Percentiles rank a stretch among this genome's conserved stretches.
Conservation (phyloP, 1,284 basidiomycete genomes). For the Xerocomus nothofagi region DNA sequence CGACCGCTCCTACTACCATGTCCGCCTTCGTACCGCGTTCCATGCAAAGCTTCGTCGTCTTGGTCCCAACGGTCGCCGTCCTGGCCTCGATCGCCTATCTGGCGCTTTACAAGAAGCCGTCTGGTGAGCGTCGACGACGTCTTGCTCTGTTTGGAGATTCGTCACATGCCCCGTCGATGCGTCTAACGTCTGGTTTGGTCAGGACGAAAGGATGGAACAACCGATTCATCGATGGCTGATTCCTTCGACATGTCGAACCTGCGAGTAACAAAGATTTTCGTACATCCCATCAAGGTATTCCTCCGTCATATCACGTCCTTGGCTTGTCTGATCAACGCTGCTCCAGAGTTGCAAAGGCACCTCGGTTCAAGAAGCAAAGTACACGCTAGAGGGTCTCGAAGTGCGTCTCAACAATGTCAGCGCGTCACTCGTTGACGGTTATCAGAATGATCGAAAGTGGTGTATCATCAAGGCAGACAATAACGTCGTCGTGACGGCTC, state of each 20-base stretch:
- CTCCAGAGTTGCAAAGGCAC: slow-evolving; percentile 62
- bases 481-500: slow-evolving; percentile 60
- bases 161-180: not conserved
- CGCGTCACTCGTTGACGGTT: not conserved
- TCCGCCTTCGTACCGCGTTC: not conserved
- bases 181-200: slow-evolving; percentile 18
- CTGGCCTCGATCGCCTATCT: slow-evolving; percentile 22
- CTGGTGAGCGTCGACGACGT: slow-evolving; percentile 12
- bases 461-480: slow-evolving; percentile 60
- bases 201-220: slow-evolving; percentile 3
- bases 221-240: slow-evolving; percentile 2
- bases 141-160: not conserved
- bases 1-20: no score
- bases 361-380: slow-evolving; percentile 54
- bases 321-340: slow-evolving; percentile 1
- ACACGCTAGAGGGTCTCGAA: slow-evolving; percentile 64
- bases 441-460: slow-evolving; percentile 68
- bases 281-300: slow-evolving; percentile 68
- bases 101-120: slow-evolving; percentile 6
- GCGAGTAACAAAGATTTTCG: slow-evolving; percentile 56
- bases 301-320: slow-evolving; percentile 1
- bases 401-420: slow-evolving; percentile 37
- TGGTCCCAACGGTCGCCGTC: slow-evolving; percentile 10
- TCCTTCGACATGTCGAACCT: slow-evolving; percentile 39
- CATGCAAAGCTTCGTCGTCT: slow-evolving; percentile 11